phyloP scores from a whole-genome alignment of 2,329 filamentous ascomycete genomes.

The Nemania diffusa region DNA sequence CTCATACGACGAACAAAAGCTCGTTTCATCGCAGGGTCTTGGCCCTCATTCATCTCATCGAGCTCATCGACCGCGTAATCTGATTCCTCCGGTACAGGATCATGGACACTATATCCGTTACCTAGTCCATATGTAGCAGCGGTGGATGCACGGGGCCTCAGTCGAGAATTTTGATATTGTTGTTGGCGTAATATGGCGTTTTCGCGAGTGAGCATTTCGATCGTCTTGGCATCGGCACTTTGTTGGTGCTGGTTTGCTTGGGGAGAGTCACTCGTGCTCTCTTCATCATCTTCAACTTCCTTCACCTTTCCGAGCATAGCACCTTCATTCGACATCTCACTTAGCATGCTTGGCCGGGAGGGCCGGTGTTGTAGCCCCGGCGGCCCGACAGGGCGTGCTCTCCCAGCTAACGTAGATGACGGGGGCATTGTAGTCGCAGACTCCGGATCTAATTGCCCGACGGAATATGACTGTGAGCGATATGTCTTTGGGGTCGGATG shows the following conservation, averaged over 20 bases:
- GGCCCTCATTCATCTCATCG: conserved; percentile 69
- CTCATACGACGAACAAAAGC: conserved; percentile 65
- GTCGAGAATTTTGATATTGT: conserved; percentile 64
- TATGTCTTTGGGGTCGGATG: conserved; percentile 93
- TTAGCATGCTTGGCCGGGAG: conserved; percentile 80
- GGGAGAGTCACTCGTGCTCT: conserved; percentile 65
- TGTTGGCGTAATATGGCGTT: conserved; percentile 69
- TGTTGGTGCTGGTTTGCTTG: conserved; percentile 65
- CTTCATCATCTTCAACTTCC: conserved; percentile 74
- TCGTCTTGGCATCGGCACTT: conserved; percentile 68
- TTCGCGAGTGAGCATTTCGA: conserved; percentile 70
- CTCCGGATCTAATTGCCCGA: conserved; percentile 86
- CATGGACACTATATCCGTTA: conserved; percentile 69
- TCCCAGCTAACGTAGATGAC: conserved; percentile 61
- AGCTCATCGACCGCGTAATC: conserved; percentile 79
- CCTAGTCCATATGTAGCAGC: conserved; percentile 62
- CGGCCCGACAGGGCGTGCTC: conserved; percentile 65
- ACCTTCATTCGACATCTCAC: conserved; percentile 74
- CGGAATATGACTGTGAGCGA: conserved; percentile 95
- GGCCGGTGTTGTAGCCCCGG: conserved; percentile 82
- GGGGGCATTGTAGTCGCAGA: conserved; percentile 56
- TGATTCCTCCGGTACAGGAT: conserved; percentile 70
- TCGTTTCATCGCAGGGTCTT: conserved; percentile 59
- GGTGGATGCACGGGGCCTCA: conserved; percentile 69
- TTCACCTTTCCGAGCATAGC: conserved; percentile 74